These are phyloP conservation scores for Alternaria postmessia DNA, from an alignment of 2,329 filamentous ascomycete genomes.

Conservation along the genomic window DNA sequence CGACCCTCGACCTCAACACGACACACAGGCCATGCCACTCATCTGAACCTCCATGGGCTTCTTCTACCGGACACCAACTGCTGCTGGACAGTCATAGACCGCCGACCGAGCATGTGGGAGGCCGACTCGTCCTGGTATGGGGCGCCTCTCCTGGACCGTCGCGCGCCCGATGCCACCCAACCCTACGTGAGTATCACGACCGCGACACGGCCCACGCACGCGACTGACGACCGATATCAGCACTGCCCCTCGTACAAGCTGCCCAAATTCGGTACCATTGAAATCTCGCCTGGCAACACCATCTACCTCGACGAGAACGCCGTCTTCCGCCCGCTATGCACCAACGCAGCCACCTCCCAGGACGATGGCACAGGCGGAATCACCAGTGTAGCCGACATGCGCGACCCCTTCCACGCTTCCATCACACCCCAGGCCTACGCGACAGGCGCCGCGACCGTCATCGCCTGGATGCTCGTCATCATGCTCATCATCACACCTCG, in stretches of 20 bases:
- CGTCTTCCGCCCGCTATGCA: slow-evolving; percentile 67
- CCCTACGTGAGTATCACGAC: slow-evolving; percentile 41
- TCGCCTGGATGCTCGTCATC: slow-evolving; percentile 90
- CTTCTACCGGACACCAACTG: slow-evolving; percentile 30
- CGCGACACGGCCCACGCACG: slow-evolving; percentile 5
- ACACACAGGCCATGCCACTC: slow-evolving; percentile 25
- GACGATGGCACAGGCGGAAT: slow-evolving; percentile 50
- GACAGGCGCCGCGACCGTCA: slow-evolving; percentile 87
- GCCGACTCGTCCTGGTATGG: slow-evolving; percentile 36
- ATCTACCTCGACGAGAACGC: slow-evolving; percentile 68
- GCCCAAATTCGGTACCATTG: slow-evolving; percentile 65
- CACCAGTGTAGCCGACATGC: slow-evolving; percentile 69
- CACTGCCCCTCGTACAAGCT: slow-evolving; percentile 70
- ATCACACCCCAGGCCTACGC: slow-evolving; percentile 93
- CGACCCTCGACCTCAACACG: slow-evolving; percentile 17
- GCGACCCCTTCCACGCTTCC: slow-evolving; percentile 91
- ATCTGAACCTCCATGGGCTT: slow-evolving; percentile 41
- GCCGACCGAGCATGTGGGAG: slow-evolving; percentile 40
- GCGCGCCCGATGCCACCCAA: slow-evolving; percentile 37
- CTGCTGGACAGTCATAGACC: slow-evolving; percentile 49
- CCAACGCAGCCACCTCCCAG: slow-evolving; percentile 42
- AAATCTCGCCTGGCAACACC: slow-evolving; percentile 61
- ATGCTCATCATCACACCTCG: slow-evolving; percentile 95
- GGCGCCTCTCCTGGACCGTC: slow-evolving; percentile 31
- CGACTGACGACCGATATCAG: slow-evolving; percentile 43